Base-by-base conservation (phyloP, 441 rosid species). In the Pelargonium australe region DNA sequence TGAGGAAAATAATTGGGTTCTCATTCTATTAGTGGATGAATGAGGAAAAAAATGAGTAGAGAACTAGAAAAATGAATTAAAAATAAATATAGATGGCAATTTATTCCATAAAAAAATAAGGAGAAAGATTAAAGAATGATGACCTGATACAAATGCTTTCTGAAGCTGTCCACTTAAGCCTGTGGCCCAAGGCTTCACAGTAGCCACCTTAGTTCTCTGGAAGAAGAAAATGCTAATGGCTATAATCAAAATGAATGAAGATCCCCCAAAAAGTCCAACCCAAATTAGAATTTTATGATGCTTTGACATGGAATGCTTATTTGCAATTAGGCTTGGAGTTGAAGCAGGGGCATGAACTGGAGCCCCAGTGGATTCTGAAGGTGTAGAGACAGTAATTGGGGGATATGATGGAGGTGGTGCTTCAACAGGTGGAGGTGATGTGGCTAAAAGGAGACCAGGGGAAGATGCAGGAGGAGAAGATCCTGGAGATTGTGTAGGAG, bases 81-180 rank as follows among this genome's bases (percentile, higher is more conserved):
- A 7, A 40, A 7, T 40, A 40, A 40, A 40, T 40, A 40, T 40
- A 40, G 7, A 40, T 40, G 43, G 43, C 7, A 40, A 34, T 34
- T 34, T 34, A 34, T 34, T 34, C 40, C 7, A 55, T 5, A 55
- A n/a, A 55, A 7, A 16, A 16, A 20, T 58, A 7, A 57, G 28
- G 28, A 19, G 63, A 58, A 58, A 68, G 71, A 75, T 41, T 13
- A 58, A 58, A 70, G 71, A 75, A 47, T 11, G 62, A 41, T 76
- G 77, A 91, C 99, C 98, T 76, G 90, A 82, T 74, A 90, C 72
- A 77, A 90, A 84, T 73, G 95, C 88, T 78, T 84, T 86, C 80
- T 85, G 97, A 66, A 92, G 95, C 77, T 90, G 98, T 43, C 98
- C 96, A 72, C 96, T 90, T 81, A 87, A 76, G 51, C 87, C 90